Base-by-base conservation (phyloP, 1,139 yeast genomes). In the Kodamaea plutei region DNA sequence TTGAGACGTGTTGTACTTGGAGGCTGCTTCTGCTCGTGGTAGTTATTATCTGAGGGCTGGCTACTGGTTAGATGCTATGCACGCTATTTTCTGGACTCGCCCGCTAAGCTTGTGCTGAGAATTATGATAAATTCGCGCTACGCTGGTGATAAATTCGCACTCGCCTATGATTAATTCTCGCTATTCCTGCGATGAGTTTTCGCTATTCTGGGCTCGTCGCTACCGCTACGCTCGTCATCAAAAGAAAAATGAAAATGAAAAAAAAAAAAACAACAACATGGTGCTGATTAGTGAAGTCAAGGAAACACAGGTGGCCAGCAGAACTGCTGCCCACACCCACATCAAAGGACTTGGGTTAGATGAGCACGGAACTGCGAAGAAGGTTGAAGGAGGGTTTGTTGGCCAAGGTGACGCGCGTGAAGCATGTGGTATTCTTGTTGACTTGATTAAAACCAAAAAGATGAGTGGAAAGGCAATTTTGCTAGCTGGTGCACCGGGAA, bases 261-360 rank as follows among this genome's bases (percentile, higher is more conserved):
- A 23, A 23, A 23, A 23, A 25, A 23, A 30, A 28, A 28, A 25
- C 29, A 26, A 28, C 30, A 25, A 25, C 20, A 85, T 85, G 95
- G 95, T 84, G 28, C 84, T 82, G 56, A 84, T 88, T 50, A 79
- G 73, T 59, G 96, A 87, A 59, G 85, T 84, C 32, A 83, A 81
- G 47, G 84, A 83, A 32, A 43, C 56, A 14, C 60, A 65, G 37
- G 38, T 67, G 15, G 85, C 81, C 39, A 72, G 75, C 40, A 74
- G 98, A 50, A 89, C 97, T 1, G 95, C 97, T 1, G 94, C 98
- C 8, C 98, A 91, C 54, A 88, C 97, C 5, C 98, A 91, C 56
- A 91, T 91, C 67, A 85, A 84, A 56, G 97, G 97, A 3, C 73
- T 91, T 20, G 98, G 98, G 0, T 69, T 91, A 31, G 96, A 89